Conservation (phyloP, 2,329 filamentous ascomycete species). For the Botryotinia convoluta region DNA sequence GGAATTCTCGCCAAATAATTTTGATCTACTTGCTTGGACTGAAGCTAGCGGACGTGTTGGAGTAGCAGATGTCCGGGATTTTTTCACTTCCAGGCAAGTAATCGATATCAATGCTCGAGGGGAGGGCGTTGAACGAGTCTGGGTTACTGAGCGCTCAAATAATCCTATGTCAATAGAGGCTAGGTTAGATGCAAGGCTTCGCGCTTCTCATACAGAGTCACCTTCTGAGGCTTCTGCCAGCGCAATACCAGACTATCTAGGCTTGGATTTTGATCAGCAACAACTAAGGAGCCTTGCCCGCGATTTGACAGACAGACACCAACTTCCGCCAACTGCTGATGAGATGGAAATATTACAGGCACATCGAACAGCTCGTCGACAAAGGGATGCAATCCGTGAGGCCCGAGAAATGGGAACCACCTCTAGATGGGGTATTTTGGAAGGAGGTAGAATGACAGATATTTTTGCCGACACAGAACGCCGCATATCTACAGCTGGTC, state of each 20-base stretch:
- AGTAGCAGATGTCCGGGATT: conserved; percentile 67
- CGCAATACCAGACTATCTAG: conserved; percentile 36
- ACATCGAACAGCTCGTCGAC: conserved; percentile 51
- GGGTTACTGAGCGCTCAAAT: conserved; percentile 29
- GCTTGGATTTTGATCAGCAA: conserved; percentile 32
- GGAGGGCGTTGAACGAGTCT: conserved; percentile 44
- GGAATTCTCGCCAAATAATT: conserved; percentile 85
- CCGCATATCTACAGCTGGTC: conserved; percentile 28
- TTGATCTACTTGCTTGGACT: conserved; percentile 89
- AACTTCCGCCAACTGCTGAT: conserved; percentile 51
- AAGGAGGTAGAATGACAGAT: conserved; percentile 25
- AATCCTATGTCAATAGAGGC: conserved; percentile 31
- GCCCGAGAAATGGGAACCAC: conserved; percentile 25
- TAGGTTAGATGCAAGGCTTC: conserved; percentile 35
- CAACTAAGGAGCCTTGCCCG: conserved; percentile 32
- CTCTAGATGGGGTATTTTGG: conserved; percentile 25
- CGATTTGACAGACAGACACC: conserved; percentile 44
- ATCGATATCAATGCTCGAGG: conserved; percentile 61
- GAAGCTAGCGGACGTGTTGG: conserved; percentile 79
- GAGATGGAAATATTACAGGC: conserved; percentile 58
- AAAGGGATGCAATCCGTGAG: conserved; percentile 37
- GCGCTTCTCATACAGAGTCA: conserved; percentile 30
- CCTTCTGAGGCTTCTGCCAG: conserved; percentile 26
- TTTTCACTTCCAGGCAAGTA: conserved; percentile 66
- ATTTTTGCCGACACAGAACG: conserved; percentile 23